These are phyloP conservation scores for Cyberlindnera americana DNA, from an alignment of 805 yeast species.

Conservation along the genomic window DNA sequence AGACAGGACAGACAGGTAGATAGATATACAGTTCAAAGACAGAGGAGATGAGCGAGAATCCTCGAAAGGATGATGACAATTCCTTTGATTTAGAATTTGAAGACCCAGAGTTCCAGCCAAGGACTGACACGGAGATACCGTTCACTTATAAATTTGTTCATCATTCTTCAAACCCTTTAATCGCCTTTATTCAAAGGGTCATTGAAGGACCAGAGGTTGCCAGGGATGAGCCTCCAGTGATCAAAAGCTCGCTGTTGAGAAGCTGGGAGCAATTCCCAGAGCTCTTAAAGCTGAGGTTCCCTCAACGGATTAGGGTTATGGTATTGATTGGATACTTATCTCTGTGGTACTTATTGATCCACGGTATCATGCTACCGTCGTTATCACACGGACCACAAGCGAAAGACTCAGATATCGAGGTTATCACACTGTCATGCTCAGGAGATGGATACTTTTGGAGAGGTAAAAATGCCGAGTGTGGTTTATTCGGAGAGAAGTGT, in stretches of 20 bases:
- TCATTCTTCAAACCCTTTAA: conserved; percentile 5
- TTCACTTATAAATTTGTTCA: conserved; percentile 3
- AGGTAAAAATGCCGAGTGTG: conserved; percentile 77
- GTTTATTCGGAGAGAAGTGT: conserved; percentile 64
- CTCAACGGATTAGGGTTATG: conserved; percentile 2
- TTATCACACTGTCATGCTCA: conserved; percentile 44
- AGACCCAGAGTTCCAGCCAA: conserved; percentile 1
- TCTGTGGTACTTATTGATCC: conserved; percentile 14
- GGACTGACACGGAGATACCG: not conserved
- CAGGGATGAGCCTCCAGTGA: conserved; percentile 44
- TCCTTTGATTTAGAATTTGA: conserved; percentile 10
- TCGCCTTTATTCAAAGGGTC: conserved; percentile 29
- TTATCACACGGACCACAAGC: conserved; percentile 10
- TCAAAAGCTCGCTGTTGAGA: conserved; percentile 22
- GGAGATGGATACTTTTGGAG: conserved; percentile 54
- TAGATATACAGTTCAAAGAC: no score
- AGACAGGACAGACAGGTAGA: not conserved
- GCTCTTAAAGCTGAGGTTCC: conserved; percentile 26
- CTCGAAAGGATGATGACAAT: conserved; percentile 5
- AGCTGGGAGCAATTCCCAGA: conserved; percentile 43
- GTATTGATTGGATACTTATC: conserved; percentile 8
- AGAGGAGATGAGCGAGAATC: no score
- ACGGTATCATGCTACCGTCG: conserved; percentile 12
- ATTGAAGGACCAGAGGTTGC: conserved; percentile 58
- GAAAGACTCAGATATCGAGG: conserved; percentile 11